phyloP scores from a whole-genome alignment of 148 eudicot genomes.

The Diospyros lotus region DNA sequence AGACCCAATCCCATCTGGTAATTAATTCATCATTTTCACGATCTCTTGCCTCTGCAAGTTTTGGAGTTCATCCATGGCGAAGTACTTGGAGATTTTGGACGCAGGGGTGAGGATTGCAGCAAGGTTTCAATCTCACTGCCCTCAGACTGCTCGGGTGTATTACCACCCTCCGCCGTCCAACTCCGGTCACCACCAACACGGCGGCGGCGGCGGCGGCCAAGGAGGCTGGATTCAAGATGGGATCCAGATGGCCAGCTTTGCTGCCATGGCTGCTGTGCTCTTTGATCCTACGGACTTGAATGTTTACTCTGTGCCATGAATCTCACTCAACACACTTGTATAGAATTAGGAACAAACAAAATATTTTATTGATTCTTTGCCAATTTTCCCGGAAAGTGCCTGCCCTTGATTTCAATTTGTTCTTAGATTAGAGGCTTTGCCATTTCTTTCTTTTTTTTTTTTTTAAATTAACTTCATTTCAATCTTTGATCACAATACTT shows the following conservation, averaged over 20 bases:
- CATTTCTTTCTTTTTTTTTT: too few relatives aligned
- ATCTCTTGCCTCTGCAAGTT: too few relatives aligned
- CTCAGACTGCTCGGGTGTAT: constrained; percentile 72
- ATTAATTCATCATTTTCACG: too few relatives aligned
- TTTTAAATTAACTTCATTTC: too few relatives aligned
- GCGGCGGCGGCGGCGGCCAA: neutral
- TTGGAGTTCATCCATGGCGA: constrained; percentile 24
- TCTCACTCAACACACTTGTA: too few relatives aligned
- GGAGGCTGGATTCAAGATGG: constrained; percentile 5
- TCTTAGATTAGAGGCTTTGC: too few relatives aligned
- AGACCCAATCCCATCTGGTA: too few relatives aligned
- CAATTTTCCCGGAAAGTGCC: too few relatives aligned
- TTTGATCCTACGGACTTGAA: constrained; percentile 9
- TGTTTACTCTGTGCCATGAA: neutral
- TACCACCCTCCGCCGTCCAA: constrained; percentile 56
- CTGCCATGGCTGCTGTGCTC: neutral
- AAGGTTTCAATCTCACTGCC: constrained; percentile 77
- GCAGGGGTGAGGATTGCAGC: constrained; percentile 55
- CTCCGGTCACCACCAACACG: neutral
- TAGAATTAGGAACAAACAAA: too few relatives aligned
- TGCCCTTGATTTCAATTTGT: too few relatives aligned
- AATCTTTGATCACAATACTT: too few relatives aligned
- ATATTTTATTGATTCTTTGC: too few relatives aligned
- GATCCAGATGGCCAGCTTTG: constrained; percentile 4
- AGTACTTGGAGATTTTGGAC: constrained; percentile 54